Evolutionary conservation across 306 rosid genomes (phyloP).

Genomic region (Abrus precatorius): DNA sequence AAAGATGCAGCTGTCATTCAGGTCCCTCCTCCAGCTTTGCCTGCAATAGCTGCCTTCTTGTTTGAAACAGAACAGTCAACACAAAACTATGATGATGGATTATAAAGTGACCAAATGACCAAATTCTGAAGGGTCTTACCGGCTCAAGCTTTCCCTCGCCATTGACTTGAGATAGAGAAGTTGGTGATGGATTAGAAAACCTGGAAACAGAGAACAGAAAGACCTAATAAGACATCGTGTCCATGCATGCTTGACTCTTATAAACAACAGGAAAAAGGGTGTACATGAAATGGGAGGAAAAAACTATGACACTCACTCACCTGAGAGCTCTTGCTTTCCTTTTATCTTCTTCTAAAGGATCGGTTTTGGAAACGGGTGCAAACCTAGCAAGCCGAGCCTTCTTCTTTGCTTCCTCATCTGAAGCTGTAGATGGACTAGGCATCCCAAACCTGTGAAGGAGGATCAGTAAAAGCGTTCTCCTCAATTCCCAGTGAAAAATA

Average conservation of each 20-base stretch:
- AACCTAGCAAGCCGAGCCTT: slow-evolving; percentile 90
- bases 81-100: not conserved
- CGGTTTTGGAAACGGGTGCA: slow-evolving; percentile 64
- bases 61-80: slow-evolving; percentile 48
- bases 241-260: not conserved
- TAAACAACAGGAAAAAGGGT: not conserved
- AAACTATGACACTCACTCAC: slow-evolving; percentile 58
- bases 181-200: slow-evolving; percentile 66
- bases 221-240: not conserved
- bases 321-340: slow-evolving; percentile 86
- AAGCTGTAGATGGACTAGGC: slow-evolving; percentile 57
- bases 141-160: slow-evolving; percentile 67
- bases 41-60: slow-evolving; percentile 68
- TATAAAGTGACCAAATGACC: slow-evolving; percentile 11
- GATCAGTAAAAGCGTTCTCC: not conserved
- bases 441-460: slow-evolving; percentile 74
- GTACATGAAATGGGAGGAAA: not conserved
- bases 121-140: slow-evolving; percentile 51
- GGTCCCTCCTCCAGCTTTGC: slow-evolving; percentile 75
- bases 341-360: slow-evolving; percentile 82
- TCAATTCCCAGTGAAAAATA: not conserved
- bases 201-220: slow-evolving; percentile 52
- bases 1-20: slow-evolving; percentile 55
- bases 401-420: slow-evolving; percentile 76
- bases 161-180: slow-evolving; percentile 59